phyloP scores from a whole-genome alignment of 805 yeast genomes.

The Ogataea thermomethanolica region DNA sequence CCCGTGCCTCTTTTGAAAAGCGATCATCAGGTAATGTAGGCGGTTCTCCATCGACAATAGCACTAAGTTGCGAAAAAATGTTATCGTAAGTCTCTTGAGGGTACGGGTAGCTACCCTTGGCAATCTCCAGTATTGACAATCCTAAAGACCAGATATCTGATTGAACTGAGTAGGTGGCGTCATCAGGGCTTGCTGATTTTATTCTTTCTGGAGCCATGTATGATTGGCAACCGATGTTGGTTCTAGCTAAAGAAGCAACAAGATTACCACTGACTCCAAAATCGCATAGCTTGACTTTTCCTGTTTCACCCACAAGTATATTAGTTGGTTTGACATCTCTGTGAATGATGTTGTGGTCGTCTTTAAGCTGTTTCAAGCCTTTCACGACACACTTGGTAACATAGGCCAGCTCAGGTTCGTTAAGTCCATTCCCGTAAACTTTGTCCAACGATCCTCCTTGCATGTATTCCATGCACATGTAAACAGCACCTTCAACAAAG shows the following conservation, averaged over 20 bases:
- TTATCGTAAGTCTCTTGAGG: slow-evolving; percentile 90
- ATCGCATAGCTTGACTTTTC: slow-evolving; percentile 90
- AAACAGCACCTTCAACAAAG: slow-evolving; percentile 95
- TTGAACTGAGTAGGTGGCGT: slow-evolving; percentile 82
- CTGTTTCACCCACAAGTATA: slow-evolving; percentile 69
- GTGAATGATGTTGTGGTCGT: slow-evolving; percentile 87
- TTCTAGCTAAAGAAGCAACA: slow-evolving; percentile 91
- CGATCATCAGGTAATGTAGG: slow-evolving; percentile 65
- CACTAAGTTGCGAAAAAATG: slow-evolving; percentile 88
- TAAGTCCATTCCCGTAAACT: slow-evolving; percentile 69
- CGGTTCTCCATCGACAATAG: slow-evolving; percentile 94
- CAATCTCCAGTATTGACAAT: slow-evolving; percentile 78
- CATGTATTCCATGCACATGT: slow-evolving; percentile 98
- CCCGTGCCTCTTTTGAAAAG: slow-evolving; percentile 74
- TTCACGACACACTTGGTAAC: slow-evolving; percentile 75
- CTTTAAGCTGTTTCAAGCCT: slow-evolving; percentile 83
- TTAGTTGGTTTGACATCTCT: slow-evolving; percentile 97
- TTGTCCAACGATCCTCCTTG: slow-evolving; percentile 93
- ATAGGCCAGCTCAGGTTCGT: slow-evolving; percentile 75
- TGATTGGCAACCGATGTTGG: slow-evolving; percentile 96
- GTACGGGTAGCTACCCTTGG: slow-evolving; percentile 91
- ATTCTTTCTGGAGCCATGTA: slow-evolving; percentile 99
- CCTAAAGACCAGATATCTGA: slow-evolving; percentile 97
- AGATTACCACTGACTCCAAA: slow-evolving; percentile 95
- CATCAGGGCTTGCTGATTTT: slow-evolving; percentile 68